Percentiles rank a stretch among this genome's conserved stretches.
These are phyloP conservation scores for Harringtonia lauricola DNA, from an alignment of 2,329 filamentous ascomycete species.

Conservation along the genomic window DNA sequence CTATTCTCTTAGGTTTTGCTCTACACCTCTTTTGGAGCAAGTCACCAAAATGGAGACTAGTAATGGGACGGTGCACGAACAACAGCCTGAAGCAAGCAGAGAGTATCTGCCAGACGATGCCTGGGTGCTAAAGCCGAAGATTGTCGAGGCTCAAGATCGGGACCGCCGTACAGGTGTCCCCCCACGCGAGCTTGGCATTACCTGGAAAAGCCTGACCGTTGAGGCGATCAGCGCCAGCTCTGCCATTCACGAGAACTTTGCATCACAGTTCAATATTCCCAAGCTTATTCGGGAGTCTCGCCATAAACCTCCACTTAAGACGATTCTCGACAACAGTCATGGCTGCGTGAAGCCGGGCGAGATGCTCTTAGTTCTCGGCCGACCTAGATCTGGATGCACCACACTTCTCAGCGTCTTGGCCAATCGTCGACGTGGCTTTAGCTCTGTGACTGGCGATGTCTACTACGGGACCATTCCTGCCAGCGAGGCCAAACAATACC, in stretches of 20 bases:
- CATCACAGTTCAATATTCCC: conserved; percentile 39
- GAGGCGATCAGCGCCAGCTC: conserved; percentile 49
- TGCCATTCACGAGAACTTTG: conserved; percentile 52
- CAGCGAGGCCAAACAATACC: conserved; percentile 28
- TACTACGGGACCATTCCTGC: conserved; percentile 43
- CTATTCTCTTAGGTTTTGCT: too few species aligned
- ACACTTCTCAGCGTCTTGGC: conserved; percentile 51
- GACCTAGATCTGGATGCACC: conserved; percentile 45
- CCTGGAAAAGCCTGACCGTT: conserved; percentile 55
- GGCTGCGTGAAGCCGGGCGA: conserved; percentile 42
- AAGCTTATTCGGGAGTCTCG: conserved; percentile 35
- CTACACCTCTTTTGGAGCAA: too few species aligned
- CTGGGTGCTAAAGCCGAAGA: too few species aligned
- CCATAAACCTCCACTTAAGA: conserved; percentile 48
- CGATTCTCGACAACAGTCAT: conserved; percentile 52
- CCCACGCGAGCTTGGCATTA: conserved; percentile 38
- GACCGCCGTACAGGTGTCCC: too few species aligned
- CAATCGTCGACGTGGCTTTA: conserved; percentile 56
- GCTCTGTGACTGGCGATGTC: conserved; percentile 52
- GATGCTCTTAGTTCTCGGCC: conserved; percentile 44
- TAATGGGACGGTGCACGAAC: too few species aligned
- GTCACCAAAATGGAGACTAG: too few species aligned
- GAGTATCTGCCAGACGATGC: too few species aligned
- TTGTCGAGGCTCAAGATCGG: too few species aligned
- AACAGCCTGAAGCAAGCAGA: too few species aligned